These are phyloP conservation scores for Hypseocharis bilobata DNA, from an alignment of 441 rosid genomes.

Conservation along the genomic window DNA sequence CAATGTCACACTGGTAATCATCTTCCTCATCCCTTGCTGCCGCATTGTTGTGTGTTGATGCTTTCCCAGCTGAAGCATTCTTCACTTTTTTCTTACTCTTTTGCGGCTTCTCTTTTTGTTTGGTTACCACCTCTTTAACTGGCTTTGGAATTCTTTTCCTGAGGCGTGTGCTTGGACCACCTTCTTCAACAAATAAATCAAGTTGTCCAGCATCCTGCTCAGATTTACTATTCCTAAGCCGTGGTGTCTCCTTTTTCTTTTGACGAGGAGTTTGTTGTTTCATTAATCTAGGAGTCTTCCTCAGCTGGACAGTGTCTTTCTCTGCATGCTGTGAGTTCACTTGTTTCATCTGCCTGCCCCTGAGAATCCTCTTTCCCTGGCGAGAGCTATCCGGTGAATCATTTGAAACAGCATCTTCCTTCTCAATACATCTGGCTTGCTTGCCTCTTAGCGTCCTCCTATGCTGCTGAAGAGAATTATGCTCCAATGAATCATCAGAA, in stretches of 20 bases:
- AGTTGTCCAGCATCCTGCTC: conserved; percentile 22
- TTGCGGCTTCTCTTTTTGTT: conserved; percentile 46
- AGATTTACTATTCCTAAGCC: conserved; percentile 27
- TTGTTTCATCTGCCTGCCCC: conserved; percentile 27
- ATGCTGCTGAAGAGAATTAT: conserved; percentile 23
- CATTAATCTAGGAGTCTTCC: conserved; percentile 17
- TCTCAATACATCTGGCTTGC: conserved; percentile 25
- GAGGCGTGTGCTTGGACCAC: conserved; percentile 79
- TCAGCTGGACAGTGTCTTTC: conserved; percentile 8
- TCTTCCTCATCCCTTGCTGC: conserved; percentile 42
- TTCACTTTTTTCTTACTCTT: conserved; percentile 36
- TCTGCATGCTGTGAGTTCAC: conserved; percentile 26
- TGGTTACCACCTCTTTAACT: conserved; percentile 28
- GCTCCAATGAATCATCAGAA: conserved; percentile 42
- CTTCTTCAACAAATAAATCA: conserved; percentile 34
- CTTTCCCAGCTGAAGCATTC: conserved; percentile 30
- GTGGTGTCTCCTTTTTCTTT: conserved; percentile 36
- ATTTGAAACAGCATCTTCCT: conserved; percentile 41
- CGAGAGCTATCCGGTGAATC: conserved; percentile 28
- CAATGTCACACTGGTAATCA: conserved; percentile 70
- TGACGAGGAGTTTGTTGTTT: conserved; percentile 31
- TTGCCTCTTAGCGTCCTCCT: conserved; percentile 21
- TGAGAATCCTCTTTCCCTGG: not conserved
- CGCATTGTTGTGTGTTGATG: conserved; percentile 24
- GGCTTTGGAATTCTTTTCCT: conserved; percentile 55